Base-by-base conservation (phyloP, 768 basidiomycete genomes). In the Trametes sanguinea region DNA sequence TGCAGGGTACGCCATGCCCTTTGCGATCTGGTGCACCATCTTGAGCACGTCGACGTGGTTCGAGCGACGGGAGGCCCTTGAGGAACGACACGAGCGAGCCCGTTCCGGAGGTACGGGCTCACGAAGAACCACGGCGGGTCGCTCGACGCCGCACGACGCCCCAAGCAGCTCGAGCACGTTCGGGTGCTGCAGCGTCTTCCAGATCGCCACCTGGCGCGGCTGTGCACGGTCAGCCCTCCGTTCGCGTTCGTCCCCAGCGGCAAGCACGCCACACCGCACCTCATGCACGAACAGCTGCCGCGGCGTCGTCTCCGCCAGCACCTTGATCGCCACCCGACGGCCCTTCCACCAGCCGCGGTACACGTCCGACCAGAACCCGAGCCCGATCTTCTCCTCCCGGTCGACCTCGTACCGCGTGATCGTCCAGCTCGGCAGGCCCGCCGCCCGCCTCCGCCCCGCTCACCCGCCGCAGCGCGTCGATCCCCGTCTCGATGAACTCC, bases 1-100 rank as follows among this genome's bases (percentile, higher is more conserved):
- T 95, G 92, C 62, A 95, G 72, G 71, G n/a, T 94, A 93, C 54
- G 84, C 81, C 91, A 95, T 92, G 8, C 92, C 92, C 67, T 83
- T 81, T 11, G 90, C 86, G 65, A 93, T 84, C 73, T 93, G 87
- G 60, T 85, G 78, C 70, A 93, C 83, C 73, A 85, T 85, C 66
- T 80, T 78, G 67, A 87, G 76, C 43, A 82, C 71, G 63, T 88
- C 83, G 16, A 74, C 74, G 40, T 77, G 75, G 48, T 77, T n/a
- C 76, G 27, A 65, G 54, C 45, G 64, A 65, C 1, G 59, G 62
- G 30, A 72, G 48, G 46, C 65, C 61, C 65, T 80, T 81, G 65
- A 94, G 74, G 68, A 80, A 89, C 60, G 78, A 77, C 16, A 83
- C 81, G 40, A 94, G 75, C 65, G 81, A 86, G 27, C 90, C n/a